Evolutionary conservation across 1,284 basidiomycete species (phyloP).

Genomic region (Ustilago tritici): DNA sequence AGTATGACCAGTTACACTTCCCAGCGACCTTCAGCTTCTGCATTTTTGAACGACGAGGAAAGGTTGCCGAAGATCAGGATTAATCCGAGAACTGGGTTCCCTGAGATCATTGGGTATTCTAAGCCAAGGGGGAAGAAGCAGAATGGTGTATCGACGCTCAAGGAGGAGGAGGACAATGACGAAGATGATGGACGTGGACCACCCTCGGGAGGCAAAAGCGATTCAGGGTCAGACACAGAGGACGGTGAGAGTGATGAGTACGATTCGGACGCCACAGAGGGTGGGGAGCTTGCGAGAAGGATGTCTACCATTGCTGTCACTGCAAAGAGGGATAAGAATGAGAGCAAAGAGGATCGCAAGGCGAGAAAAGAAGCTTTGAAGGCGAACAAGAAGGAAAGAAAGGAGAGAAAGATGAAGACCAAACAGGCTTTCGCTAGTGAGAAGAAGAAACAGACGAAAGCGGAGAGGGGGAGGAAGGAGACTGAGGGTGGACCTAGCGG

Average conservation of each 20-base stretch:
- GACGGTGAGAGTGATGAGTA: conserved; percentile 30
- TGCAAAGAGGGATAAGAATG: conserved; percentile 70
- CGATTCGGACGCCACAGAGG: conserved; percentile 48
- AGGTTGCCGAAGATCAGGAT: conserved; percentile 60
- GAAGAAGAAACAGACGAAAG: conserved; percentile 58
- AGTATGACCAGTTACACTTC: conserved; percentile 44
- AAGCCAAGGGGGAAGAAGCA: conserved; percentile 35
- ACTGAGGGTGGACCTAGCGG: conserved; percentile 48
- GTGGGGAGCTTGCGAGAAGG: conserved; percentile 21
- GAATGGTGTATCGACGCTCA: conserved; percentile 5
- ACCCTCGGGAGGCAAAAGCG: conserved; percentile 17
- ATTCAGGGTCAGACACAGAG: conserved; percentile 44
- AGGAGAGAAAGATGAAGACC: conserved; percentile 54
- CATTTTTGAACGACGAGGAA: conserved; percentile 44
- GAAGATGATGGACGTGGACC: conserved; percentile 34
- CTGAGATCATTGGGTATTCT: conserved; percentile 61
- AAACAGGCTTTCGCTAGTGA: conserved; percentile 59
- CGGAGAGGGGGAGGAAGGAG: conserved; percentile 50
- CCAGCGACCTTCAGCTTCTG: conserved; percentile 35
- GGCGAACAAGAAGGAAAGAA: conserved; percentile 69
- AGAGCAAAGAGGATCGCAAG: conserved; percentile 87
- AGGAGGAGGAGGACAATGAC: conserved; percentile 9
- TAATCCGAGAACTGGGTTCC: conserved; percentile 64
- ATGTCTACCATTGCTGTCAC: conserved; percentile 35
- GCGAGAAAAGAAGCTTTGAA: conserved; percentile 89